Percentiles rank a stretch among this genome's conserved stretches.
These are phyloP conservation scores for Chaetomium strumarium DNA, from an alignment of 2,329 filamentous ascomycete genomes.

Conservation along the genomic window DNA sequence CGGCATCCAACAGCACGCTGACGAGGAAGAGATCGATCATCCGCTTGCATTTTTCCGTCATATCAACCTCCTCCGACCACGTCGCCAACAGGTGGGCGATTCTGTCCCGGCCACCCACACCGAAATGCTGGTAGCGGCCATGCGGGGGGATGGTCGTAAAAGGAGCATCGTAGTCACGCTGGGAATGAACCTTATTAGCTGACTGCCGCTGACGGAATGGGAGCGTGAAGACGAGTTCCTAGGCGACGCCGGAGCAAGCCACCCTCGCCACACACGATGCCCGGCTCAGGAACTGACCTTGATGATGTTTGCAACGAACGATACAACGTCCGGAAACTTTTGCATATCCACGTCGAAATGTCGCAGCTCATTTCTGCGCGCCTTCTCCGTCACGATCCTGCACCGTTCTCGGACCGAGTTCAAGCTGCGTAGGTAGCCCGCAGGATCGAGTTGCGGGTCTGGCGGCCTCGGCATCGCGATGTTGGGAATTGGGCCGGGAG, in stretches of 20 bases:
- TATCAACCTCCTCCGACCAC: slow-evolving; percentile 64
- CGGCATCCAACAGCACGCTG: slow-evolving; percentile 78
- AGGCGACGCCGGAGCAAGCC: not conserved
- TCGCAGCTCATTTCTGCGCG: slow-evolving; percentile 66
- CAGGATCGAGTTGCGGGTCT: slow-evolving; percentile 81
- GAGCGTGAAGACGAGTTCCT: not conserved
- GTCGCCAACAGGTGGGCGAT: slow-evolving; percentile 64
- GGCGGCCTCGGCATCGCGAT: slow-evolving; percentile 76
- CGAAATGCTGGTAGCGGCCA: slow-evolving; percentile 78
- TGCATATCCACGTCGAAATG: slow-evolving; percentile 86
- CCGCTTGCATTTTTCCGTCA: slow-evolving; percentile 66
- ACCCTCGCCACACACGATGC: not conserved
- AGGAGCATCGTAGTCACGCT: slow-evolving; percentile 52
- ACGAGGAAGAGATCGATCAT: slow-evolving; percentile 73
- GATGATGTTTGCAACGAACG: slow-evolving; percentile 87
- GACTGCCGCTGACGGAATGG: not conserved
- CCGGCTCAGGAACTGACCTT: slow-evolving; percentile 55
- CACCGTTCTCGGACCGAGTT: slow-evolving; percentile 79
- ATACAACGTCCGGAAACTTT: slow-evolving; percentile 78
- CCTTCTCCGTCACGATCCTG: slow-evolving; percentile 68
- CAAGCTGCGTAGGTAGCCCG: slow-evolving; percentile 84
- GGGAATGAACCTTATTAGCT: not conserved
- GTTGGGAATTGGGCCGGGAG: slow-evolving; percentile 36
- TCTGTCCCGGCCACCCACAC: slow-evolving; percentile 69
- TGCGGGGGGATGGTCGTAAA: slow-evolving; percentile 72